Percentiles rank a stretch among this genome's conserved stretches.
Conservation (phyloP, 2,329 filamentous ascomycete genomes). For the Nothophoma quercina region DNA sequence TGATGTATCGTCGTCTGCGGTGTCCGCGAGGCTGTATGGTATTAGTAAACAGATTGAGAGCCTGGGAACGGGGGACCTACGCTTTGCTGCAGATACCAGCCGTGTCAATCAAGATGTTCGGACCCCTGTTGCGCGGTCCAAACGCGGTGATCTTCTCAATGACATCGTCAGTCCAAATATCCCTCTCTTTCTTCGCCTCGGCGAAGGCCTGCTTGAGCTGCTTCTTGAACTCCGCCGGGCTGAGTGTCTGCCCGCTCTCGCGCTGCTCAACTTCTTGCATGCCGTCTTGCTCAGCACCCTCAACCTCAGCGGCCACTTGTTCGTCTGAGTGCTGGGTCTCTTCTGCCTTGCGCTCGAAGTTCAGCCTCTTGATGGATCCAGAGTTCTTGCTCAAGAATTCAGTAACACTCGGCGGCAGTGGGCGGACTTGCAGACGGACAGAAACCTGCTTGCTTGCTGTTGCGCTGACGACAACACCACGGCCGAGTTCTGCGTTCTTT, state of each 20-base stretch:
- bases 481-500: slow-evolving; percentile 82
- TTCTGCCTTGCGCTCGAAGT: slow-evolving; percentile 70
- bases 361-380: slow-evolving; percentile 78
- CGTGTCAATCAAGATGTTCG: slow-evolving; percentile 87
- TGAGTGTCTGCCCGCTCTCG: slow-evolving; percentile 67
- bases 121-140: slow-evolving; percentile 82
- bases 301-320: slow-evolving; percentile 47
- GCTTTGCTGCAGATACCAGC: slow-evolving; percentile 76
- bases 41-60: slow-evolving; percentile 1
- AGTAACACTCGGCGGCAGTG: slow-evolving; percentile 78
- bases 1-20: slow-evolving; percentile 43
- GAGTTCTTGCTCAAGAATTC: slow-evolving; percentile 85
- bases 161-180: slow-evolving; percentile 74
- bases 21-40: neutral
- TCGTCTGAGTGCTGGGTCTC: slow-evolving; percentile 49
- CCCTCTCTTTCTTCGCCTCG: slow-evolving; percentile 73
- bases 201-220: slow-evolving; percentile 75
- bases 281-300: slow-evolving; percentile 59
- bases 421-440: slow-evolving; percentile 77
- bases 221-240: slow-evolving; percentile 77
- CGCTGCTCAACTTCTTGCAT: slow-evolving; percentile 61
- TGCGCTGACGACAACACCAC: slow-evolving; percentile 77
- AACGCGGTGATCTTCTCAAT: slow-evolving; percentile 89
- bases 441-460: slow-evolving; percentile 88
- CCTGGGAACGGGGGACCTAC: slow-evolving; percentile 54